These are phyloP conservation scores for Coprinopsis cinerea DNA, from an alignment of 768 basidiomycete species.

Conservation along the genomic window DNA sequence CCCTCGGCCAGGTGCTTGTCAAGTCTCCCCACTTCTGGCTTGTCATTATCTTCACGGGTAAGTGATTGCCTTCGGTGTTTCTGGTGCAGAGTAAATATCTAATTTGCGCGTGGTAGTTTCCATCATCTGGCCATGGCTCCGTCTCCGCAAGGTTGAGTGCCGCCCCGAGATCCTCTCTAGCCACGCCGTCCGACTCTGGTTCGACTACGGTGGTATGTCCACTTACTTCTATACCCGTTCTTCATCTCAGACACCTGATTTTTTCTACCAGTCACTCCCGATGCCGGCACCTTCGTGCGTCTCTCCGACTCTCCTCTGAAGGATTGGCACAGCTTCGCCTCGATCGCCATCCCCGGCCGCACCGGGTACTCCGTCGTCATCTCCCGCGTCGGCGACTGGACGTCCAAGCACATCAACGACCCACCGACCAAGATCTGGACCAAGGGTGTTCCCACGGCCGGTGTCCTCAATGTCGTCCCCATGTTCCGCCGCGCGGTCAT, in stretches of 20 bases:
- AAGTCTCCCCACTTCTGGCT: conserved; percentile 45
- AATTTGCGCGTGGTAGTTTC: conserved; percentile 24
- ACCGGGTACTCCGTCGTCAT: conserved; percentile 48
- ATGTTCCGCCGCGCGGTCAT: conserved; percentile 47
- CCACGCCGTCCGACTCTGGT: conserved; percentile 49
- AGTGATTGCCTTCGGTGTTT: not conserved
- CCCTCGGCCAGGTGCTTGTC: conserved; percentile 36
- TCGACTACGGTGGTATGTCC: conserved; percentile 39
- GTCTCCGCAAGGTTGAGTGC: conserved; percentile 44
- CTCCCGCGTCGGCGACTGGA: conserved; percentile 55
- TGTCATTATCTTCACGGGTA: conserved; percentile 24
- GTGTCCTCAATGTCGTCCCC: conserved; percentile 41
- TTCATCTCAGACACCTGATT: conserved; percentile 20
- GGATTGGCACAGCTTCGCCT: conserved; percentile 49
- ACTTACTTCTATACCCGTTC: conserved; percentile 17
- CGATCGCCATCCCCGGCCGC: conserved; percentile 30
- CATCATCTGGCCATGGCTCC: conserved; percentile 46
- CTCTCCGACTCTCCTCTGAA: conserved; percentile 33
- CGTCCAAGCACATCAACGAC: conserved; percentile 37
- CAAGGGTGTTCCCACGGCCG: conserved; percentile 46
- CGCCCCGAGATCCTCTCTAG: conserved; percentile 45
- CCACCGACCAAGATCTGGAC: conserved; percentile 50
- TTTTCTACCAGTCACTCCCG: conserved; percentile 12
- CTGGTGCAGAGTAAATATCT: conserved; percentile 12
- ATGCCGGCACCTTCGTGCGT: conserved; percentile 13